Evolutionary conservation across 495 filamentous ascomycete species (phyloP), one percentile per base, ranked within the genome.

Genomic region (Hyaloscypha finlandica): DNA sequence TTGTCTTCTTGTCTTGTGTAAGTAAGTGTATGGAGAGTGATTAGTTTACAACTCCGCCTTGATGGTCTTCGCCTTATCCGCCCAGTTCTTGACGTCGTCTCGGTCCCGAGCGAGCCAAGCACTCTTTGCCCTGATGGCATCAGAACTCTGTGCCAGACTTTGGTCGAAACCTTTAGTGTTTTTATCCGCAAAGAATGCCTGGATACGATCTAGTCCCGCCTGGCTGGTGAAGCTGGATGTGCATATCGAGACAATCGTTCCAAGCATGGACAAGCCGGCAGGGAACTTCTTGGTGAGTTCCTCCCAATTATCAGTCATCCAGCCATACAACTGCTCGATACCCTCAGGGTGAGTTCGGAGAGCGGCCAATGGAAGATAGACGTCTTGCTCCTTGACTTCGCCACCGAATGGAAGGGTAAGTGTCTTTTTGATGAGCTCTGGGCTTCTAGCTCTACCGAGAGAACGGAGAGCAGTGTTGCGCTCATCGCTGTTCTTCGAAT

Each of bases 351-450:
- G 91, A 71, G 83, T 87, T 64, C 95, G 86, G 59, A 99, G 84
- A 31, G 90, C 92, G 48, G 85, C 84, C 31, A 96, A 78, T 3
- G 86, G 95, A 74, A 97, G 88, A 81, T 97, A 98, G 70, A 99
- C 89, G 74, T 99, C 95, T 79, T 99, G 95, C 70, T 89, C 93
- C 81, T 96, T 96, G 77, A 99, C 92, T 67, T 97, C 90, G 51
- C 88, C 85, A 77, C 88, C 86, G 66, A 91, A 83, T 53, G 93
- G 86, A 39, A 97, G 80, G 9, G 78, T 82, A 20, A 99, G 85
- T 2, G 93, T 94, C 63, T 88, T 86, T 76, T 92, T 77, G 78
- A 97, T 94, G 56, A 97, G 87, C 59, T 88, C 85, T 16, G 91
- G 87, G 54, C 89, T 81, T 69, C 90, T 89, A 35, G 92, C 87